Evolutionary conservation across 2,329 filamentous ascomycete genomes (phyloP), one percentile per base, ranked within the genome.

Genomic region (Claviceps spartinae): DNA sequence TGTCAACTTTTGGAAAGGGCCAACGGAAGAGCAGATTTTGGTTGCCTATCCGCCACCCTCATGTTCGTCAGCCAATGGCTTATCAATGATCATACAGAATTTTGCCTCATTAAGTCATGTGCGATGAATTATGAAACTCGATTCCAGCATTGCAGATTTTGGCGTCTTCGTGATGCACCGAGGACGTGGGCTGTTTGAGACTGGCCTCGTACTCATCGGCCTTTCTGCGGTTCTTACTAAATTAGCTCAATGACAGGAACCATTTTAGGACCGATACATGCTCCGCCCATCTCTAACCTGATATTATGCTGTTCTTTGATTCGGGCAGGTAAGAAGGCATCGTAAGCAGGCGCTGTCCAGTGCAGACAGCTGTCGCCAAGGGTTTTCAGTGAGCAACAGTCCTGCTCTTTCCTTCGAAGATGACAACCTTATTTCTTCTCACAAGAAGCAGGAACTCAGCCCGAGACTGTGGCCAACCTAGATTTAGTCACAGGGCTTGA

Each of bases 371-470:
- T 48, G 50, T 36, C 50, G 36, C n/a, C 41, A 46, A 14, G 37
- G 42, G 24, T 11, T 3, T 38, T 44, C n/a, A 47, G 34, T 46
- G 44, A 37, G 18, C 22, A 6, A 24, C 2, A 11, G 34, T 42
- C n/a, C 16, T 34, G 51, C 51, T 53, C 53, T 41, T 54, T 50
- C 53, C 51, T 34, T 7, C 4, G 9, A 26, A 20, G 11, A 43
- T 24, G 24, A 4, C 5, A 38, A 44, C 13, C 5, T 24, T 44
- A 22, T n/a, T 50, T 13, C 9, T 6, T 46, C 20, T 8, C n/a
- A 38, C 16, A 26, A 18, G 36, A 51, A 38, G 48, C 37, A 47
- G 42, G 44, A 48, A 43, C 52, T 16, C 13, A n/a, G 46, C 20
- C 14, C 34, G 49, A 26, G 20, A n/a, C 16, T 38, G 22, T 52